Conservation (phyloP, 1,139 yeast genomes). For the Pichia sp. region DNA sequence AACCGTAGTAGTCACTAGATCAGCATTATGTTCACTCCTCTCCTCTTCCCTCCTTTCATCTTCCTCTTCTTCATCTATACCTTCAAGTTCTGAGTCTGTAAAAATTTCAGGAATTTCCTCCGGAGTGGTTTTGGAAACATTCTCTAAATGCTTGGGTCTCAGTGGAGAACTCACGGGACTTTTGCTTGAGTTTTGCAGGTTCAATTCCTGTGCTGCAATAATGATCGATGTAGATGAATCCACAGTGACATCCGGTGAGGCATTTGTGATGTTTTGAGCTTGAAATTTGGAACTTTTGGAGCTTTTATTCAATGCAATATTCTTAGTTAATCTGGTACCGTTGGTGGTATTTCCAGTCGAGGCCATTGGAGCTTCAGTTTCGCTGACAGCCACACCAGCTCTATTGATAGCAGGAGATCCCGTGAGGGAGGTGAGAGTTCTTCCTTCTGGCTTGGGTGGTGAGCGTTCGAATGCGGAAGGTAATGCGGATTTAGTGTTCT, state of each 20-base stretch:
- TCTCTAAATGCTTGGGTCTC: too few relatives aligned
- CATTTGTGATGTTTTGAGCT: slow-evolving; percentile 12
- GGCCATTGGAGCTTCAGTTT: neutral
- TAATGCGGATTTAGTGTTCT: neutral
- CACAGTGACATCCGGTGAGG: too few relatives aligned
- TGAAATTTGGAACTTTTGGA: slow-evolving; percentile 18
- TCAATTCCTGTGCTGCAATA: too few relatives aligned
- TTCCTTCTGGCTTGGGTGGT: neutral
- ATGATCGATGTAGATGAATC: too few relatives aligned
- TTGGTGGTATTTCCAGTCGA: slow-evolving; percentile 1
- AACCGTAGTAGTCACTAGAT: too few relatives aligned
- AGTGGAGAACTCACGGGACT: too few relatives aligned
- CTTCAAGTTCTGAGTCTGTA: too few relatives aligned
- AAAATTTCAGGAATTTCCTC: too few relatives aligned
- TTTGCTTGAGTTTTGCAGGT: too few relatives aligned
- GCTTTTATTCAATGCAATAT: slow-evolving; percentile 35
- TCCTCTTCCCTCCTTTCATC: neutral
- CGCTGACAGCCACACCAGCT: neutral
- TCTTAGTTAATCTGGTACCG: slow-evolving; percentile 31
- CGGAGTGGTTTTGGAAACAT: too few relatives aligned
- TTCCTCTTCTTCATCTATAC: neutral
- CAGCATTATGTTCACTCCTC: too few relatives aligned
- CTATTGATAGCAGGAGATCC: neutral
- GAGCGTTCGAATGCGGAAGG: neutral
- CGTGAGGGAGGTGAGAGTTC: neutral